phyloP scores from a whole-genome alignment of 306 rosid species.

The Quercus agrifolia region DNA sequence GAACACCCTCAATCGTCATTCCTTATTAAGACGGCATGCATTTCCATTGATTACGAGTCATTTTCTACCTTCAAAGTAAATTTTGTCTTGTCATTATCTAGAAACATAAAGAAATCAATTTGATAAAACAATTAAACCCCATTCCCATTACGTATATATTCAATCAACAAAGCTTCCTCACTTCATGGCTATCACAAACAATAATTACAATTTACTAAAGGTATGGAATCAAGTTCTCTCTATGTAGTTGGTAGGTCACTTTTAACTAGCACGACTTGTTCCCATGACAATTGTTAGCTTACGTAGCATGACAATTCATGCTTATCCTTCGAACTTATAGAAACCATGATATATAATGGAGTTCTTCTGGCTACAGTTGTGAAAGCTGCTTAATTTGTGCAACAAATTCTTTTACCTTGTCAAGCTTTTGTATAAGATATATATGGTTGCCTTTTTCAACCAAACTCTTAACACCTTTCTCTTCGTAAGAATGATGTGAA shows the following conservation, averaged over 20 bases:
- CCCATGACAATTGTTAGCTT: constrained; percentile 21
- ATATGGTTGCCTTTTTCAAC: neutral
- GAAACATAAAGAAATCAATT: no score
- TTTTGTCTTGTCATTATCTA: neutral
- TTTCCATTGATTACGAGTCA: neutral
- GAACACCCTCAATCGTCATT: neutral
- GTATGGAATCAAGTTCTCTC: constrained; percentile 6
- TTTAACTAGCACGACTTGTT: constrained; percentile 26
- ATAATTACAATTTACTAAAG: constrained; percentile 27
- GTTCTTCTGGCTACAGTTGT: neutral
- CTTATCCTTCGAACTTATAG: neutral
- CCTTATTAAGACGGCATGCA: neutral
- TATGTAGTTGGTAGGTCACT: constrained; percentile 38
- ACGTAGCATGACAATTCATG: constrained; percentile 17
- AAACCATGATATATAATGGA: neutral
- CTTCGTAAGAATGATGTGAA: neutral
- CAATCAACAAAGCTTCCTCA: no score
- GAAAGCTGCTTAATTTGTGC: constrained; percentile 4
- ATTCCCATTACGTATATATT: no score
- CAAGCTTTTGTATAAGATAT: constrained; percentile 1
- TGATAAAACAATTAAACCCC: no score
- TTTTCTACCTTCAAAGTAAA: neutral
- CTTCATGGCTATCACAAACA: neutral
- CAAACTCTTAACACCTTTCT: neutral
- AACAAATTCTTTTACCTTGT: neutral